Evolutionary conservation across 768 basidiomycete species (phyloP).

Genomic region (Gymnopilus dilepis): DNA sequence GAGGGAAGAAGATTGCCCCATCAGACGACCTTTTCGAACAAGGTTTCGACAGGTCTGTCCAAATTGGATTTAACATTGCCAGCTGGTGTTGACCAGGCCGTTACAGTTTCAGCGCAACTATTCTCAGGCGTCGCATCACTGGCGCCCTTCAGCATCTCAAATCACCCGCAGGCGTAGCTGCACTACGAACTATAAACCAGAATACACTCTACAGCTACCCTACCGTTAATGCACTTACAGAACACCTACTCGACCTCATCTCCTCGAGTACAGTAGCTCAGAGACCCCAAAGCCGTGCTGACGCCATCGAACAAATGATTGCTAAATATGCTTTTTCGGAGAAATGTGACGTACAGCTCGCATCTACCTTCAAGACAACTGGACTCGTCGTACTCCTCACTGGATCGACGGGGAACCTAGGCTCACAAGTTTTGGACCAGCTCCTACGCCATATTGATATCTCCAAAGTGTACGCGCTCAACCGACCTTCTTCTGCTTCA

Average conservation of each 20-base stretch:
- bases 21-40: constrained; percentile 22
- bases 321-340: constrained; percentile 31
- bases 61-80: neutral
- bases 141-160: constrained; percentile 18
- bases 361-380: neutral
- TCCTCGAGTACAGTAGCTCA: neutral
- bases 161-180: neutral
- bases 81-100: neutral
- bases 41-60: constrained; percentile 24
- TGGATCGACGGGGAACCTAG: constrained; percentile 47
- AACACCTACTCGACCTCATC: constrained; percentile 11
- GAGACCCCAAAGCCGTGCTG: neutral
- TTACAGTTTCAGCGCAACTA: constrained; percentile 25
- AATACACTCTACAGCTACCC: constrained; percentile 24
- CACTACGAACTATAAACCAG: constrained; percentile 11
- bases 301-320: constrained; percentile 38
- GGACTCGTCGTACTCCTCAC: constrained; percentile 38
- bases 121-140: constrained; percentile 24
- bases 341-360: constrained; percentile 8
- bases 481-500: constrained; percentile 27
- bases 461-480: constrained; percentile 35
- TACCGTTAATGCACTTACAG: constrained; percentile 15
- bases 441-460: constrained; percentile 30
- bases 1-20: neutral
- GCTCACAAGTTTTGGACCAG: constrained; percentile 37